These are phyloP conservation scores for Podospora didyma DNA, from an alignment of 495 filamentous ascomycete genomes.

Conservation along the genomic window DNA sequence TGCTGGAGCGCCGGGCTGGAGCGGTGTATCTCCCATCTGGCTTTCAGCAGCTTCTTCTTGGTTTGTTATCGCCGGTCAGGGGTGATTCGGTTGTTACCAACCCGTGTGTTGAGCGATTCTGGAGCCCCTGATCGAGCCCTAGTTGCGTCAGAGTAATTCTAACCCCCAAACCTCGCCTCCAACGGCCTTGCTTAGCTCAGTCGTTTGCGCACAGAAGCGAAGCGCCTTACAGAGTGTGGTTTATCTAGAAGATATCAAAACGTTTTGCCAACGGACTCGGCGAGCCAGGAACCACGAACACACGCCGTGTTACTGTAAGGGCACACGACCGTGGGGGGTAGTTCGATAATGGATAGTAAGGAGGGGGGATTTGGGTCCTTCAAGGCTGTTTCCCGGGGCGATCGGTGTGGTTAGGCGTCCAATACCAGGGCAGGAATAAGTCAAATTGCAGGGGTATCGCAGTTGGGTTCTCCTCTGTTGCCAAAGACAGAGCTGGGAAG, in stretches of 20 bases:
- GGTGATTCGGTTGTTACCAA: background rate
- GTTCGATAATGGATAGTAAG: background rate
- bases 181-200: no score
- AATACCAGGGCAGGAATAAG: slow-evolving; percentile 10
- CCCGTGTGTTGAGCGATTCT: no score
- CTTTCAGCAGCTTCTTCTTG: background rate
- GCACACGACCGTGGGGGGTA: background rate
- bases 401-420: slow-evolving; percentile 17
- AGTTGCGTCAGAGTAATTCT: no score
- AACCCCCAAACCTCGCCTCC: no score
- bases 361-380: background rate
- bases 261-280: background rate
- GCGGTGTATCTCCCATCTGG: slow-evolving; percentile 40
- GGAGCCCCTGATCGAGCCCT: no score
- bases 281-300: background rate
- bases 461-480: background rate
- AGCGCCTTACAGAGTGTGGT: background rate
- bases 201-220: no score
- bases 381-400: background rate
- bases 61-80: no score
- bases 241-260: background rate
- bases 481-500: background rate
- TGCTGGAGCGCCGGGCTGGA: slow-evolving; percentile 26
- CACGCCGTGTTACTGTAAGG: background rate
- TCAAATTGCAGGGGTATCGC: slow-evolving; percentile 6